Conservation (phyloP, 345 rosid species). For the Gynandropsis gynandra region DNA sequence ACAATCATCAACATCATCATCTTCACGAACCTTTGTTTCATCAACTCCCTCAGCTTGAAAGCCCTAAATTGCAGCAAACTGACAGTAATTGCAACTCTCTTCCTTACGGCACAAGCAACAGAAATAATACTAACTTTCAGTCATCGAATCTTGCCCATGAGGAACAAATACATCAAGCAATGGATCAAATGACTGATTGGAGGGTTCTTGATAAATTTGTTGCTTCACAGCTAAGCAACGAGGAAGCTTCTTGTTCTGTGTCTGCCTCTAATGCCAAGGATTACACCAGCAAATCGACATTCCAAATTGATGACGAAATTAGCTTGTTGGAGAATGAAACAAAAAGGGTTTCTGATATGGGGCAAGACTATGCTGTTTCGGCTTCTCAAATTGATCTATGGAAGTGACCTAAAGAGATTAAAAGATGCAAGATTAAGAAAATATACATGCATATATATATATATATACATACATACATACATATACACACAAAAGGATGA, state of each 20-base stretch:
- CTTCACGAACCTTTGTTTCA: constrained; percentile 46
- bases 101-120: constrained; percentile 36
- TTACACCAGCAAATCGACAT: background rate
- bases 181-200: constrained; percentile 79
- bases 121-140: constrained; percentile 35
- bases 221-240: constrained; percentile 86
- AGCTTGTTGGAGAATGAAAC: constrained; percentile 29
- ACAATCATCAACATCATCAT: constrained; percentile 36
- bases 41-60: constrained; percentile 73
- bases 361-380: constrained; percentile 35
- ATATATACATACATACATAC: background rate
- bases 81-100: constrained; percentile 32
- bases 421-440: constrained; percentile 22
- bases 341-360: constrained; percentile 36
- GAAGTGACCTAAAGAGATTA: constrained; percentile 39
- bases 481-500: constrained; percentile 11
- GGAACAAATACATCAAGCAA: constrained; percentile 46
- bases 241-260: constrained; percentile 33
- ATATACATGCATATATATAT: constrained; percentile 12
- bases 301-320: constrained; percentile 37
- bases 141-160: constrained; percentile 47
- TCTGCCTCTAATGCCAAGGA: constrained; percentile 9
- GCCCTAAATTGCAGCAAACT: constrained; percentile 48
- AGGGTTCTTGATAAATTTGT: constrained; percentile 84
- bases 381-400: constrained; percentile 62